These are phyloP conservation scores for Tetrahymena borealis DNA, from an alignment of 73 alveolate genomes.

Conservation along the genomic window DNA sequence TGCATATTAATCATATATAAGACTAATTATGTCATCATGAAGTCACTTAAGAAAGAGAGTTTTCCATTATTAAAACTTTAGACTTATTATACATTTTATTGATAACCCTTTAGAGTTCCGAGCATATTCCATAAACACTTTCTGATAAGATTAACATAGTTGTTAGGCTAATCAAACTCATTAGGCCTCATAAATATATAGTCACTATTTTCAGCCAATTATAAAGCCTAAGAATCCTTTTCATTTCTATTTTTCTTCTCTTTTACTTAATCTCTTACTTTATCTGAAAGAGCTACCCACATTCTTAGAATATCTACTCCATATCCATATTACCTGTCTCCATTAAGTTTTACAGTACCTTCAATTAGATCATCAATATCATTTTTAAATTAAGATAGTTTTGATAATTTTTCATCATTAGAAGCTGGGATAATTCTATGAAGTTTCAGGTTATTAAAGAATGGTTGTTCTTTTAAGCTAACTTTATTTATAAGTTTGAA, in stretches of 20 bases:
- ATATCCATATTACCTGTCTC: slow-evolving; percentile 53
- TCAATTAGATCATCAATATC: slow-evolving; percentile 50
- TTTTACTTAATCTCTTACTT: slow-evolving; percentile 3
- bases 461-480: neutral
- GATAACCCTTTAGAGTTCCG: neutral
- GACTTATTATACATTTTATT: neutral
- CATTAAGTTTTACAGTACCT: slow-evolving; percentile 48
- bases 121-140: neutral
- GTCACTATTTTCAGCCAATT: neutral
- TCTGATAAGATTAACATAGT: neutral
- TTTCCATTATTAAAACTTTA: neutral
- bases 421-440: neutral
- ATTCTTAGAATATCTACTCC: slow-evolving; percentile 80
- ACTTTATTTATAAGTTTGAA: too few relatives aligned
- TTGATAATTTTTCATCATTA: neutral
- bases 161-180: neutral
- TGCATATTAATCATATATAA: neutral
- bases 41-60: neutral
- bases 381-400: neutral
- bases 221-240: neutral
- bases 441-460: neutral
- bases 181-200: neutral
- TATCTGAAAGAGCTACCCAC: slow-evolving; percentile 46
- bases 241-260: neutral
- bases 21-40: neutral